phyloP scores from a whole-genome alignment of 345 rosid species.

The Camelina sativa region DNA sequence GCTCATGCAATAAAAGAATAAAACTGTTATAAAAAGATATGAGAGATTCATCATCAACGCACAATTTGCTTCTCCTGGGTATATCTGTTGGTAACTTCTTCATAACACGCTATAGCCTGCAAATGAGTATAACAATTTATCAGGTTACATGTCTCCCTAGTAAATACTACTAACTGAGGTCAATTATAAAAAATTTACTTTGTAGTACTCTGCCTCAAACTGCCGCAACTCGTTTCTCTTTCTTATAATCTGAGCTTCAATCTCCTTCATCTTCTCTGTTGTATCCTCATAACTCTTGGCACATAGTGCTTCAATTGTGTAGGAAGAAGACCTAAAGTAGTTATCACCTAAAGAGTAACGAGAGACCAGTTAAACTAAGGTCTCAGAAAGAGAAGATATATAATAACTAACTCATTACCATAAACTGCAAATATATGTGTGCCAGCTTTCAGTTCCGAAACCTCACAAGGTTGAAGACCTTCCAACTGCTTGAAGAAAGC shows the following conservation, averaged over 20 bases:
- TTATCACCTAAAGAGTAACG: constrained; percentile 75
- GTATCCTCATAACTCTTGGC: constrained; percentile 78
- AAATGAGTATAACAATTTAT: constrained; percentile 35
- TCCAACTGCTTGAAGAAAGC: constrained; percentile 96
- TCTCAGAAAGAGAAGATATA: constrained; percentile 6
- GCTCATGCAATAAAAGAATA: not conserved
- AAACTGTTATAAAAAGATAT: not conserved
- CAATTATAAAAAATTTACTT: constrained; percentile 48
- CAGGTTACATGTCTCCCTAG: constrained; percentile 16
- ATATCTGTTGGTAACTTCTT: constrained; percentile 92
- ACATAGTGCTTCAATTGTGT: constrained; percentile 95
- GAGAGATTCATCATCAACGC: constrained; percentile 36
- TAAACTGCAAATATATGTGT: constrained; percentile 98
- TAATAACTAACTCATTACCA: constrained; percentile 55
- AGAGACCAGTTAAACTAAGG: constrained; percentile 33
- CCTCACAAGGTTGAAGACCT: constrained; percentile 99
- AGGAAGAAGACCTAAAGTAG: constrained; percentile 90
- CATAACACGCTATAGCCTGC: constrained; percentile 94
- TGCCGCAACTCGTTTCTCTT: constrained; percentile 94
- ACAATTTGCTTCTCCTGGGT: constrained; percentile 91
- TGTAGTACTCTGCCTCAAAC: constrained; percentile 93
- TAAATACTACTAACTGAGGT: not conserved
- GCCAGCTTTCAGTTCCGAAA: constrained; percentile 92
- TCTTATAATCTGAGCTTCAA: constrained; percentile 85
- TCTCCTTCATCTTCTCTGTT: constrained; percentile 77